phyloP scores from a whole-genome alignment of 768 basidiomycete species.

The Mycena sanguinolenta region DNA sequence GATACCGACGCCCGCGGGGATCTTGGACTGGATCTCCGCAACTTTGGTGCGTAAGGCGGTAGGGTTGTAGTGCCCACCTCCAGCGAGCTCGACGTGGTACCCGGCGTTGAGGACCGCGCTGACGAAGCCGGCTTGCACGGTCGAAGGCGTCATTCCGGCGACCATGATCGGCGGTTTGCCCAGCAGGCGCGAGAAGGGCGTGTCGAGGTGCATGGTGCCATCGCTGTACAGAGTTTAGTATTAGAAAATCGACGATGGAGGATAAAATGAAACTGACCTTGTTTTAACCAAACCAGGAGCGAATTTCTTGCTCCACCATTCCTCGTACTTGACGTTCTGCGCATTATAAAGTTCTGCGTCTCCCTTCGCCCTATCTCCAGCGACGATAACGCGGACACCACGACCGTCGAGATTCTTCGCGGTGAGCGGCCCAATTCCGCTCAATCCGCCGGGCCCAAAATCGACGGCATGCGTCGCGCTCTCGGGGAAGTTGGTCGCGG shows the following conservation, averaged over 20 bases:
- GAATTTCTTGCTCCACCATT: constrained; percentile 94
- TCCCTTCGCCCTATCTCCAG: constrained; percentile 92
- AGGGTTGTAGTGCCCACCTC: constrained; percentile 97
- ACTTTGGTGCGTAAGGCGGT: constrained; percentile 91
- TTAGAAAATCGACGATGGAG: neutral
- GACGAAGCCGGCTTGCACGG: constrained; percentile 96
- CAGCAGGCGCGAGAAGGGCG: constrained; percentile 94
- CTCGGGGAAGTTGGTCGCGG: constrained; percentile 90
- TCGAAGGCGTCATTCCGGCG: constrained; percentile 98
- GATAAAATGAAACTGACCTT: constrained; percentile 63
- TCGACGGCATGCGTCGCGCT: constrained; percentile 95
- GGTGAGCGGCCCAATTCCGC: constrained; percentile 93
- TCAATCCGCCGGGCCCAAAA: constrained; percentile 95
- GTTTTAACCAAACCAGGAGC: constrained; percentile 90
- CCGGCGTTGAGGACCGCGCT: constrained; percentile 93
- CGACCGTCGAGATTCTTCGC: constrained; percentile 93
- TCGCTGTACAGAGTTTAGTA: constrained; percentile 68
- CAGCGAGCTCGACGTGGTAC: constrained; percentile 96
- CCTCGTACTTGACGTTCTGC: constrained; percentile 76
- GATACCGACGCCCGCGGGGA: constrained; percentile 91
- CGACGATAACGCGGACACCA: constrained; percentile 90
- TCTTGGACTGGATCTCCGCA: constrained; percentile 88
- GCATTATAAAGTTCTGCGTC: constrained; percentile 88
- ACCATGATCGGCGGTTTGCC: constrained; percentile 99
- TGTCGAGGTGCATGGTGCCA: constrained; percentile 93